Conservation (phyloP, 352 stramenopile genomes). For the Phytophthora quininea region DNA sequence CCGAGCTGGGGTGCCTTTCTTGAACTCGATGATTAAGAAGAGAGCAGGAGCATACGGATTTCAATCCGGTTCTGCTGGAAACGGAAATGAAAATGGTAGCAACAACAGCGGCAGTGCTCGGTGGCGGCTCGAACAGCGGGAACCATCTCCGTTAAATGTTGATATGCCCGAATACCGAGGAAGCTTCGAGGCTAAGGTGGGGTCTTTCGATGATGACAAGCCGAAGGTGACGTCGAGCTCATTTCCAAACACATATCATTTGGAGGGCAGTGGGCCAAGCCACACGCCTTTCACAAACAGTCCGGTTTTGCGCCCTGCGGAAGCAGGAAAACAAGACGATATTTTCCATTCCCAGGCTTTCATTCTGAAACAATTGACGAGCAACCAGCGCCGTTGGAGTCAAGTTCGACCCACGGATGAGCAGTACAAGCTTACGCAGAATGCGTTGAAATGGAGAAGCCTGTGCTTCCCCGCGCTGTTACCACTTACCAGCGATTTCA, state of each 20-base stretch:
- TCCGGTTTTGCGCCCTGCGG: conserved; percentile 55
- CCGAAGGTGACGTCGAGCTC: conserved; percentile 56
- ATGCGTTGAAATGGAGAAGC: conserved; percentile 97
- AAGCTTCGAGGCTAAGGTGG: conserved; percentile 43
- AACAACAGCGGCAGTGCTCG: conserved; percentile 35
- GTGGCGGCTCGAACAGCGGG: conserved; percentile 50
- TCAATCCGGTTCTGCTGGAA: conserved; percentile 45
- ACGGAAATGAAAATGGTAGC: conserved; percentile 38
- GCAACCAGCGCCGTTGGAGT: conserved; percentile 96
- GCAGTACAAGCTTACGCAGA: conserved; percentile 71
- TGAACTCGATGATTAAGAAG: conserved; percentile 55
- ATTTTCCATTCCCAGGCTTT: conserved; percentile 79
- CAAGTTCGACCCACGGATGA: conserved; percentile 89
- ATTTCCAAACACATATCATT: conserved; percentile 65
- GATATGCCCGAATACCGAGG: conserved; percentile 39
- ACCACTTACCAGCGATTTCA: conserved; percentile 91
- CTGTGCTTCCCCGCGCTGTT: conserved; percentile 96
- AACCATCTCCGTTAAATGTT: conserved; percentile 47
- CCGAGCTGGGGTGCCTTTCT: conserved; percentile 36
- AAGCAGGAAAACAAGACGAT: conserved; percentile 60
- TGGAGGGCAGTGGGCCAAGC: conserved; percentile 46
- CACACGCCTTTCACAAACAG: conserved; percentile 60
- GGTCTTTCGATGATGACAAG: conserved; percentile 44
- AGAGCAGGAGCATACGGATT: conserved; percentile 34
- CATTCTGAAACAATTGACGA: conserved; percentile 84